These are phyloP conservation scores for Vitellaria paradoxa DNA, from an alignment of 179 eudicot genomes.

Conservation along the genomic window DNA sequence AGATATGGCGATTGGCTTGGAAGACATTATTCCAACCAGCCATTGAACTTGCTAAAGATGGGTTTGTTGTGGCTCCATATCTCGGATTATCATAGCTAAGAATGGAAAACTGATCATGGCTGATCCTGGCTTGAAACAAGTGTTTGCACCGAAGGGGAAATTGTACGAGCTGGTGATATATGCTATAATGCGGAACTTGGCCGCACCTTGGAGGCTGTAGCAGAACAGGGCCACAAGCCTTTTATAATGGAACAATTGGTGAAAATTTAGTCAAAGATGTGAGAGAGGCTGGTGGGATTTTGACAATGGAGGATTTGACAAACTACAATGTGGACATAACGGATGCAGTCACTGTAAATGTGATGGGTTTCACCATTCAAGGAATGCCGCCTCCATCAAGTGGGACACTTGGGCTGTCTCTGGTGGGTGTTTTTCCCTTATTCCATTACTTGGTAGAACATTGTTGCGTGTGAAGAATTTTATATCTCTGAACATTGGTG, in stretches of 20 bases:
- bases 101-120: slow-evolving; percentile 27
- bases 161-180: slow-evolving; percentile 55
- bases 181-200: slow-evolving; percentile 77
- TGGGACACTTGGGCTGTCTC: slow-evolving; percentile 71
- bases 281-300: slow-evolving; percentile 70
- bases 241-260: slow-evolving; percentile 73
- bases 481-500: neutral
- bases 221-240: slow-evolving; percentile 66
- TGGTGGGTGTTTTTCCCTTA: slow-evolving; percentile 40
- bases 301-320: slow-evolving; percentile 80
- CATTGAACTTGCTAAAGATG: slow-evolving; percentile 58
- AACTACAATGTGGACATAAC: slow-evolving; percentile 56
- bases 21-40: slow-evolving; percentile 57
- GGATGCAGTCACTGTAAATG: slow-evolving; percentile 54
- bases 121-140: slow-evolving; percentile 64
- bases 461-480: neutral
- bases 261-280: slow-evolving; percentile 74
- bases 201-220: slow-evolving; percentile 52
- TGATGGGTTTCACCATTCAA: slow-evolving; percentile 66
- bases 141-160: slow-evolving; percentile 70
- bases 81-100: slow-evolving; percentile 30
- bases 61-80: slow-evolving; percentile 61
- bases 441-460: too few species aligned
- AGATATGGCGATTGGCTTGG: slow-evolving; percentile 78
- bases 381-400: slow-evolving; percentile 99